Conservation (phyloP, 768 basidiomycete genomes). For the Trichaptum fuscoviolaceum region DNA sequence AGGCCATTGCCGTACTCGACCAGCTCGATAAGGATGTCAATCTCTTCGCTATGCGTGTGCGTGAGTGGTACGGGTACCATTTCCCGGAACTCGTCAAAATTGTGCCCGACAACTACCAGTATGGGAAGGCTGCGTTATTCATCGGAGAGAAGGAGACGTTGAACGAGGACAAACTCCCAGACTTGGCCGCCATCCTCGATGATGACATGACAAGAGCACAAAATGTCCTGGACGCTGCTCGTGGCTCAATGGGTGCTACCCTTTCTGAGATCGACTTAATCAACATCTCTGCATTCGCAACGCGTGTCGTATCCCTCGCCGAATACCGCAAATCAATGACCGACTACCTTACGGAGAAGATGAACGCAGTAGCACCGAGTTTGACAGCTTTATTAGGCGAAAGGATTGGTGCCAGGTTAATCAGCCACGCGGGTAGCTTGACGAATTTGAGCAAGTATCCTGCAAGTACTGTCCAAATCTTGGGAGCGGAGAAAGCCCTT, state of each 20-base stretch:
- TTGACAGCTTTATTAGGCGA: conserved; percentile 88
- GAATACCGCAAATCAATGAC: conserved; percentile 92
- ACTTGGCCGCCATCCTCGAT: conserved; percentile 73
- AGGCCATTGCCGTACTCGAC: conserved; percentile 96
- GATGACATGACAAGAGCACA: conserved; percentile 83
- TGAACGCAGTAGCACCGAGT: conserved; percentile 95
- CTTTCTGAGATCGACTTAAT: conserved; percentile 92
- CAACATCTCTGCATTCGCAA: conserved; percentile 90
- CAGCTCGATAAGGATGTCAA: conserved; percentile 99
- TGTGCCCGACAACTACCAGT: conserved; percentile 92
- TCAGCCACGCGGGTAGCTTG: conserved; percentile 93
- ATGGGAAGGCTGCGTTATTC: conserved; percentile 78
- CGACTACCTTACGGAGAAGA: conserved; percentile 88
- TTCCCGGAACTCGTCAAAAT: conserved; percentile 94
- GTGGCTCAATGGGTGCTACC: conserved; percentile 90
- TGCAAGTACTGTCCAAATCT: conserved; percentile 95
- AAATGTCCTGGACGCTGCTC: conserved; percentile 91
- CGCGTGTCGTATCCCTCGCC: conserved; percentile 83
- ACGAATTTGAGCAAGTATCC: conserved; percentile 98
- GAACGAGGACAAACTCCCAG: conserved; percentile 71
- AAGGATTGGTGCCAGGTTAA: conserved; percentile 85
- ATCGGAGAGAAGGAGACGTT: conserved; percentile 87
- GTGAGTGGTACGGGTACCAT: conserved; percentile 99
- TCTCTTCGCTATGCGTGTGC: conserved; percentile 94
- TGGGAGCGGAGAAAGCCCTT: conserved; percentile 96